A percentile compares a stretch with the other conserved stretches of the same genome.
phyloP scores from a whole-genome alignment of 1,284 basidiomycete genomes.

The Austroboletus niveus region DNA sequence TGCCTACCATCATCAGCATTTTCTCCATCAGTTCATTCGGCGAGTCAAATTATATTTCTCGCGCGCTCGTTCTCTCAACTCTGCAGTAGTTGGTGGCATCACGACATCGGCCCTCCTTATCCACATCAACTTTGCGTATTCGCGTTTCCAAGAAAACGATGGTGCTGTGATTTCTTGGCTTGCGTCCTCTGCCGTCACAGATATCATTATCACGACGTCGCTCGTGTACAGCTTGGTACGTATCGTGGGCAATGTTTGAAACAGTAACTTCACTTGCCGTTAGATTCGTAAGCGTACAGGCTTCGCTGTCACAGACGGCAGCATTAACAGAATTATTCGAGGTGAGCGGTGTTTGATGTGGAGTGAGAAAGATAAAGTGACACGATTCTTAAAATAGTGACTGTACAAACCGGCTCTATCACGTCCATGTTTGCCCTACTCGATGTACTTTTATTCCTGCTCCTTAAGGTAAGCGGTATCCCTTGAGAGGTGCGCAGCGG shows the following conservation, averaged over 20 bases:
- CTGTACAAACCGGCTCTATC: constrained; percentile 21
- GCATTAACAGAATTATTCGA: constrained; percentile 18
- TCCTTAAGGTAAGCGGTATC: constrained; percentile 6
- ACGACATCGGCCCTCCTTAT: constrained; percentile 39
- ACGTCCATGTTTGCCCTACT: constrained; percentile 13
- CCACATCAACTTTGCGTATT: constrained; percentile 11
- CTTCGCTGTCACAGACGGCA: constrained; percentile 13
- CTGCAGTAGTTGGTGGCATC: constrained; percentile 41
- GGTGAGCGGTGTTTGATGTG: constrained; percentile 4
- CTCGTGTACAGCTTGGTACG: constrained; percentile 46
- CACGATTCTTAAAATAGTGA: constrained; percentile 4
- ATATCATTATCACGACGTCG: constrained; percentile 45
- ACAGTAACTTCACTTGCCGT: neutral
- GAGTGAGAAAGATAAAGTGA: neutral
- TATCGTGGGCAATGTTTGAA: neutral
- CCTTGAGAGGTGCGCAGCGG: too few species aligned
- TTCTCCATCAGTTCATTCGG: constrained; percentile 41
- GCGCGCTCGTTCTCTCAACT: neutral
- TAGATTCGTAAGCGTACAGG: constrained; percentile 17
- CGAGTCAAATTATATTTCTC: constrained; percentile 18
- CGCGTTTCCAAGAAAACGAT: constrained; percentile 19
- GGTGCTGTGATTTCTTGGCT: constrained; percentile 48
- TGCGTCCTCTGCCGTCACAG: constrained; percentile 42
- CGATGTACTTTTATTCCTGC: constrained; percentile 14
- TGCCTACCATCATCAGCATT: constrained; percentile 37